Percentiles rank a stretch among this genome's conserved stretches.
These are phyloP conservation scores for Carex littledalei DNA, from an alignment of 176 grass and related monocot species.

Conservation along the genomic window DNA sequence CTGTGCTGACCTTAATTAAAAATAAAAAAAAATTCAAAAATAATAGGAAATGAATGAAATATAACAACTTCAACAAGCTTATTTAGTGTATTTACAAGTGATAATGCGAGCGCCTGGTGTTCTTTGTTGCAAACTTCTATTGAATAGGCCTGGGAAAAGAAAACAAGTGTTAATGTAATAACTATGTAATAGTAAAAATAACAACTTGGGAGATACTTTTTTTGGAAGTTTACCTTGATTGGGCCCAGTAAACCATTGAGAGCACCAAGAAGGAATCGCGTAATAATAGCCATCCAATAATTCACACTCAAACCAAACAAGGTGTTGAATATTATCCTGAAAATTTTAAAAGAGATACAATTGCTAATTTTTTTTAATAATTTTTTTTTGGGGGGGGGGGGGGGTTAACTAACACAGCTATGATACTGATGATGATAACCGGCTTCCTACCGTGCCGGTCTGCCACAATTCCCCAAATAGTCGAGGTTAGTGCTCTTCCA, in stretches of 20 bases:
- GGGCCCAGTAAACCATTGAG: constrained; percentile 51
- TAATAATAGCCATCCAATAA: constrained; percentile 65
- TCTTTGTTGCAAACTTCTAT: constrained; percentile 58
- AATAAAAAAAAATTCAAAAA: not conserved
- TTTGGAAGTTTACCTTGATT: constrained; percentile 51
- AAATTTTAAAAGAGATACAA: not conserved
- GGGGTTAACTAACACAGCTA: constrained; percentile 67
- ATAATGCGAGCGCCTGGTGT: constrained; percentile 49
- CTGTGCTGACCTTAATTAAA: constrained; percentile 34
- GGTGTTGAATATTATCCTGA: constrained; percentile 55
- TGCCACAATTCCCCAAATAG: constrained; percentile 68
- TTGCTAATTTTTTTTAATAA: too few species aligned
- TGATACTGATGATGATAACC: constrained; percentile 61
- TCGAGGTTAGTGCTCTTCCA: constrained; percentile 85
- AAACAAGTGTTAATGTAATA: not conserved
- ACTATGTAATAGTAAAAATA: constrained; percentile 1
- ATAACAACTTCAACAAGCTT: not conserved
- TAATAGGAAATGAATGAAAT: not conserved
- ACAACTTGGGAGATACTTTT: not conserved
- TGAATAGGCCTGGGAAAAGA: constrained; percentile 48
- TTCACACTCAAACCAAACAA: constrained; percentile 50
- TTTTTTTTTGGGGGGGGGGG: not conserved
- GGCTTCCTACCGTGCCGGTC: constrained; percentile 89
- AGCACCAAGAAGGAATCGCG: constrained; percentile 56
- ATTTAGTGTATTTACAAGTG: constrained; percentile 38